Percentiles rank a stretch among this genome's conserved stretches.
These are phyloP conservation scores for Pyricularia grisea DNA, from an alignment of 2,329 filamentous ascomycete genomes.

Conservation along the genomic window DNA sequence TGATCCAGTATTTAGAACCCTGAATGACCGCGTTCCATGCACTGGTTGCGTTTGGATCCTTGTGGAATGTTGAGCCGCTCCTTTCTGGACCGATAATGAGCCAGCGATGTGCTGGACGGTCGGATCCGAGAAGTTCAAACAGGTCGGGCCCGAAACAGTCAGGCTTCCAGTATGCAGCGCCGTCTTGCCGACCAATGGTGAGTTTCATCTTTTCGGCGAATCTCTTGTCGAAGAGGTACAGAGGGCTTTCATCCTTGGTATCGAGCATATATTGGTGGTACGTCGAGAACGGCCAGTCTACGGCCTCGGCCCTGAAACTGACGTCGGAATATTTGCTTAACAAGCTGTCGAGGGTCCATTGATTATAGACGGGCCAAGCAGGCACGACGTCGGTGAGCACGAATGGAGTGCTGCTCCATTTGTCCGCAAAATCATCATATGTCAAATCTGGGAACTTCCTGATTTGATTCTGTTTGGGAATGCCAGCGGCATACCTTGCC, in stretches of 20 bases:
- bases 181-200: constrained; percentile 41
- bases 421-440: constrained; percentile 61
- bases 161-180: constrained; percentile 65
- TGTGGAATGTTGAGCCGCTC: constrained; percentile 92
- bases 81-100: constrained; percentile 80
- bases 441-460: constrained; percentile 58
- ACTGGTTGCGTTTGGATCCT: constrained; percentile 62
- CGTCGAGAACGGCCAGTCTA: constrained; percentile 79
- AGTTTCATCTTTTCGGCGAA: constrained; percentile 84
- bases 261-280: constrained; percentile 77
- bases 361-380: constrained; percentile 66
- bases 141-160: constrained; percentile 79
- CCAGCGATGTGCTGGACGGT: constrained; percentile 85
- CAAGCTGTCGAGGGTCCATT: constrained; percentile 66
- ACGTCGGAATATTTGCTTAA: constrained; percentile 53
- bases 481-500: constrained; percentile 55
- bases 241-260: constrained; percentile 74
- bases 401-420: constrained; percentile 77
- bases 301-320: constrained; percentile 80
- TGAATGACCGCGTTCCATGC: constrained; percentile 93
- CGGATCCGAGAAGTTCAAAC: constrained; percentile 66
- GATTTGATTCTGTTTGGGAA: constrained; percentile 68
- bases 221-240: constrained; percentile 83
- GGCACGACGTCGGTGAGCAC: constrained; percentile 76
- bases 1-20: constrained; percentile 95